A percentile compares a stretch with the other conserved stretches of the same genome.
phyloP scores from a whole-genome alignment of 257 asterid species.

The Solanum chiquidenum region DNA sequence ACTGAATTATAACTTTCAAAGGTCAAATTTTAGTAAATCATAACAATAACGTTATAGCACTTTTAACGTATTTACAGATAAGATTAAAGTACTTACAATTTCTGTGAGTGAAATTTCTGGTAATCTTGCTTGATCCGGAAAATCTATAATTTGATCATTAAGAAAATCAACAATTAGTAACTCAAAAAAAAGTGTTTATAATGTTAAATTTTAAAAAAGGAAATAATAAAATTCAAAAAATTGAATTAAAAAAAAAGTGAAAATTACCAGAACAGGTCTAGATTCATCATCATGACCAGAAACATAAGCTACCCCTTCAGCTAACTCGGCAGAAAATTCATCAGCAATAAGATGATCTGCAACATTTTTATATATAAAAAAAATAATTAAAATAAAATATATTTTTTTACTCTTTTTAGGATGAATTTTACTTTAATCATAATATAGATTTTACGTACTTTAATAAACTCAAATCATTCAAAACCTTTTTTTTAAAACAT shows the following conservation, averaged over 20 bases:
- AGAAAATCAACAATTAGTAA: neutral
- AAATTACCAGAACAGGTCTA: constrained; percentile 75
- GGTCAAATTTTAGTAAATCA: neutral
- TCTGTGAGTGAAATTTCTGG: constrained; percentile 74
- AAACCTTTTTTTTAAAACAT: neutral
- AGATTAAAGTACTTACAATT: constrained; percentile 38
- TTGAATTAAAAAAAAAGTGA: neutral
- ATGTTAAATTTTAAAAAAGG: neutral
- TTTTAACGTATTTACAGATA: neutral
- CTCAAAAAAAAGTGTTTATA: neutral
- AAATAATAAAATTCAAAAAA: neutral
- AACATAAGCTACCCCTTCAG: constrained; percentile 89
- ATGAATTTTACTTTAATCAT: neutral
- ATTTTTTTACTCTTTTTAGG: neutral
- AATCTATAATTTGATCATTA: constrained; percentile 31
- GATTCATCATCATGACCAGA: constrained; percentile 88
- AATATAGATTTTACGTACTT: constrained; percentile 3
- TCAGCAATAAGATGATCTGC: constrained; percentile 82
- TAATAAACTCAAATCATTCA: neutral
- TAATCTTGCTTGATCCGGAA: constrained; percentile 91
- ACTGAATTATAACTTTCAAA: neutral
- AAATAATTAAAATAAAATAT: neutral
- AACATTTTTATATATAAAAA: neutral
- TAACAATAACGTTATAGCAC: neutral
- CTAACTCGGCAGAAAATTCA: constrained; percentile 90